phyloP scores from a whole-genome alignment of 345 rosid species.

The Citrus sp. region DNA sequence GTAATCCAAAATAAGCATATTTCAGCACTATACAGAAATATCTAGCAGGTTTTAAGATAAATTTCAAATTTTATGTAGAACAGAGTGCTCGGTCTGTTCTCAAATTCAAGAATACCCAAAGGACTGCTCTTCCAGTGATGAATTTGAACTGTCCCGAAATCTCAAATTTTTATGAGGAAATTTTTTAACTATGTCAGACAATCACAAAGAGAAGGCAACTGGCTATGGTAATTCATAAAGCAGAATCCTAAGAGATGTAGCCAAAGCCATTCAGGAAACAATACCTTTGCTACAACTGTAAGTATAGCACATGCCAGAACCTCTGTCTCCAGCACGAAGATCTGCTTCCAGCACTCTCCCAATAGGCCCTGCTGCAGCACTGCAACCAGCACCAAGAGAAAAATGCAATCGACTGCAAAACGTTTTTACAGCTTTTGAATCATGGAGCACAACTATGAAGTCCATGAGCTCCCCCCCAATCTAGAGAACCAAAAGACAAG shows the following conservation, averaged over 20 bases:
- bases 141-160: not conserved
- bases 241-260: not conserved
- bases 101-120: not conserved
- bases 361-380: conserved; percentile 96
- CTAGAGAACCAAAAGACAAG: conserved; percentile 28
- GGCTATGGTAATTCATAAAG: not conserved
- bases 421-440: conserved; percentile 85
- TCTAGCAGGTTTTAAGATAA: not conserved
- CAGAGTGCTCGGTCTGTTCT: not conserved
- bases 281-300: conserved; percentile 97
- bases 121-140: not conserved
- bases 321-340: conserved; percentile 89
- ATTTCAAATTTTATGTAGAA: not conserved
- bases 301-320: conserved; percentile 90
- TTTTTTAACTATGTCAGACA: not conserved
- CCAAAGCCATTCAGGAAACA: not conserved
- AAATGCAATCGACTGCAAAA: conserved; percentile 98
- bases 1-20: not conserved
- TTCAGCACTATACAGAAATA: not conserved
- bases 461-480: conserved; percentile 98
- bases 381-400: conserved; percentile 95
- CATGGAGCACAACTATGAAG: conserved; percentile 83
- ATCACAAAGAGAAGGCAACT: not conserved
- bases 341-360: conserved; percentile 98
- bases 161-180: not conserved